These are phyloP conservation scores for Umbelopsis ramanniana DNA, from an alignment of 192 early-diverging fungal genomes.

Conservation along the genomic window DNA sequence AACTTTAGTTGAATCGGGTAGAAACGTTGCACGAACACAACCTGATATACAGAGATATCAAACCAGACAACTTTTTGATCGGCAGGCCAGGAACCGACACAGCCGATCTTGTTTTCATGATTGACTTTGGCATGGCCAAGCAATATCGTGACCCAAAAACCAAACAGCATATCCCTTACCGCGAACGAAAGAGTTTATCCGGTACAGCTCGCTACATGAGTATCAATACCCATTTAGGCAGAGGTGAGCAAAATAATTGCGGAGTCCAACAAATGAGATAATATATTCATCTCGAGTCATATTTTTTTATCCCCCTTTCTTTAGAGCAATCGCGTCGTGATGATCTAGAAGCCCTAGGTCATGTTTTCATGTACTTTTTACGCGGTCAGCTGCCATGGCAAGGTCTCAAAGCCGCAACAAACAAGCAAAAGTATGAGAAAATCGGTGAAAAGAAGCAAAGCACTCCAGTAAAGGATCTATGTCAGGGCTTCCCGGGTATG, in stretches of 20 bases:
- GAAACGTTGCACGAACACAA: slow-evolving; percentile 95
- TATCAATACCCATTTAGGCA: slow-evolving; percentile 96
- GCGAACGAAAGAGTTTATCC: slow-evolving; percentile 92
- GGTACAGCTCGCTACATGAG: slow-evolving; percentile 99
- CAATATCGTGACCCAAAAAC: slow-evolving; percentile 96
- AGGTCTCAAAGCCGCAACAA: slow-evolving; percentile 95
- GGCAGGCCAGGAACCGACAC: slow-evolving; percentile 71
- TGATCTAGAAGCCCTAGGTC: slow-evolving; percentile 96
- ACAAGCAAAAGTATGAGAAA: slow-evolving; percentile 99
- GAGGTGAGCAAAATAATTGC: slow-evolving; percentile 57
- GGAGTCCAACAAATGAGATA: background rate
- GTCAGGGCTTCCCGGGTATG: slow-evolving; percentile 84
- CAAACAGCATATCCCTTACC: slow-evolving; percentile 96
- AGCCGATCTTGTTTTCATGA: slow-evolving; percentile 78
- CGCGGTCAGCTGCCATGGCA: slow-evolving; percentile 96
- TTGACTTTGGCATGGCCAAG: slow-evolving; percentile 99
- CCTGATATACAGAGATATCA: slow-evolving; percentile 97
- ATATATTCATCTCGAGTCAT: slow-evolving; percentile 11
- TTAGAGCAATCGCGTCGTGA: slow-evolving; percentile 97
- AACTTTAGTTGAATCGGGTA: slow-evolving; percentile 68
- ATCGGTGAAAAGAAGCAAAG: slow-evolving; percentile 99
- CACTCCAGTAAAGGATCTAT: slow-evolving; percentile 86
- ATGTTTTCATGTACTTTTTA: slow-evolving; percentile 99
- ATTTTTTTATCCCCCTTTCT: slow-evolving; percentile 5
- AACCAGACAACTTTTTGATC: slow-evolving; percentile 98